Base-by-base conservation (phyloP, 1,284 basidiomycete species). In the Trametes hirsuta region DNA sequence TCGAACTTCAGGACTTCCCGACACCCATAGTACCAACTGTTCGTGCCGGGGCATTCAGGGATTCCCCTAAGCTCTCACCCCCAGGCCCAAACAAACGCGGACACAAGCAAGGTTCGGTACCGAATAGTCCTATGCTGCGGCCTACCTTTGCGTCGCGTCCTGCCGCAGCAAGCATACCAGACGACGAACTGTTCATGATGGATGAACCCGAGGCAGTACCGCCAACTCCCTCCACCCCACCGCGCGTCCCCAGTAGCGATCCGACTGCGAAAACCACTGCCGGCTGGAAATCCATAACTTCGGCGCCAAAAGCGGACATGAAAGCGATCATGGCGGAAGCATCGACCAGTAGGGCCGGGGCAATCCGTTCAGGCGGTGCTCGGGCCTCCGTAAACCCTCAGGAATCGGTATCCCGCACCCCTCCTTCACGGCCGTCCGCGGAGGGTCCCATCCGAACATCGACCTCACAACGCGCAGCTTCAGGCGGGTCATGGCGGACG, bases 281-380 rank as follows among this genome's bases (percentile, higher is more conserved):
- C 14, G 71, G 71, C 0, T 75, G 74, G 85, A 82, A 78, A 66
- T 75, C 76, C 3, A 72, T 72, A 42, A 73, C 76, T 0, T 56
- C 68, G 14, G 64, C 69, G 67, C 75, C 72, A 52, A 93, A 90
- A 30, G 83, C 88, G 9, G 93, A 97, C 70, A 87, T 97, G 80
- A 88, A 91, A 66, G 79, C 85, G 21, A 88, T 98, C 62, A 94
- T 97, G 85, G 93, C 91, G 0, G 92, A 94, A 71, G 85, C 86
- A 0, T 84, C 85, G 44, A 75, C 59, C 25, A 67, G 68, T 30
- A 73, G 72, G 59, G 45, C 47, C 35, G n/a, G 34, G n/a, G 9
- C 49, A 18, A 6, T 51, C 11, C 47, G 42, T 25, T 45, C 58
- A 36, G 24, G 61, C 4, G 58, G 46, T 3, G 35, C 61, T 14